Evolutionary conservation across 2,329 filamentous ascomycete genomes (phyloP).

Genomic region (Penicillium janthinellum): DNA sequence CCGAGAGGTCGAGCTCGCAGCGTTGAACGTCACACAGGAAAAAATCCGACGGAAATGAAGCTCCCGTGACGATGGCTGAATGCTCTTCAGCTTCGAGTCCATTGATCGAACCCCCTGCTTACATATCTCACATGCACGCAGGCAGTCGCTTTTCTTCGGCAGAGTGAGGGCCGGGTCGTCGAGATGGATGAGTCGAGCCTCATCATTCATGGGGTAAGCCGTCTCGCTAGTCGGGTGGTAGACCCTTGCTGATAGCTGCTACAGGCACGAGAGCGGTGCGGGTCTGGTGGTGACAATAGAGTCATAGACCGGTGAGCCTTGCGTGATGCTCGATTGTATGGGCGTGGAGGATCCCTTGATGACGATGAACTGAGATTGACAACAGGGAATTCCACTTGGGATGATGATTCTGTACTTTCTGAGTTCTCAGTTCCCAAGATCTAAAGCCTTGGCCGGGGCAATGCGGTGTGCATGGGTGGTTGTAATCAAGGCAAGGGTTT

Average conservation of each 20-base stretch:
- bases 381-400: neutral
- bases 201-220: neutral
- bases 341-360: constrained; percentile 1
- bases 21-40: constrained; percentile 1
- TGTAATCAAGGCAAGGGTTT: too few relatives aligned
- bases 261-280: constrained; percentile 18
- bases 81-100: constrained; percentile 1
- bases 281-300: neutral
- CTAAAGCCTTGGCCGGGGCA: neutral
- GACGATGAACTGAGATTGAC: neutral
- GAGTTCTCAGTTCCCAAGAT: neutral
- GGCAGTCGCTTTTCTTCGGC: constrained; percentile 11
- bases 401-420: neutral
- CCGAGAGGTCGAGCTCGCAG: neutral
- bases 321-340: constrained; percentile 11
- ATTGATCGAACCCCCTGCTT: constrained; percentile 7
- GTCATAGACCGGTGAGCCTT: constrained; percentile 19
- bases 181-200: constrained; percentile 10
- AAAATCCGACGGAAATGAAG: neutral
- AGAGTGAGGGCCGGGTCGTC: neutral
- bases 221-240: constrained; percentile 1
- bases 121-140: constrained; percentile 26
- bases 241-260: constrained; percentile 18
- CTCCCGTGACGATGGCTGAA: neutral
- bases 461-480: neutral